These are phyloP conservation scores for Capronia epimyces DNA, from an alignment of 2,329 filamentous ascomycete species.

Conservation along the genomic window DNA sequence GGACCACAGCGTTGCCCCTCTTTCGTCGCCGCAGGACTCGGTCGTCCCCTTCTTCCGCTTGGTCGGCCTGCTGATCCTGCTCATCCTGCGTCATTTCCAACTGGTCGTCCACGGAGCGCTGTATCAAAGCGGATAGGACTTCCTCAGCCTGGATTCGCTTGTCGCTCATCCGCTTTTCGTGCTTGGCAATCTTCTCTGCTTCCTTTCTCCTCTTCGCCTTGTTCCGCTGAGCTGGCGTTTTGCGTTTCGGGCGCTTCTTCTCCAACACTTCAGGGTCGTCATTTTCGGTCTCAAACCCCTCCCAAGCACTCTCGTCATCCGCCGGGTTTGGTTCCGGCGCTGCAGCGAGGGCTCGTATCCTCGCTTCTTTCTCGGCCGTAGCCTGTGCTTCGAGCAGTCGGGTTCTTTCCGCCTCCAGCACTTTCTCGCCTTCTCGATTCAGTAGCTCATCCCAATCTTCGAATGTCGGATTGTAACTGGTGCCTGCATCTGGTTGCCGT, in stretches of 20 bases:
- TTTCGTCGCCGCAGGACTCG: constrained; percentile 18
- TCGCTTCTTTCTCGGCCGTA: constrained; percentile 54
- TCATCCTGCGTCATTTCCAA: constrained; percentile 34
- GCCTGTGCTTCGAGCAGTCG: constrained; percentile 62
- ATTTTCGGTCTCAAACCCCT: constrained; percentile 75
- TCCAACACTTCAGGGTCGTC: constrained; percentile 64
- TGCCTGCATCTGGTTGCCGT: constrained; percentile 69
- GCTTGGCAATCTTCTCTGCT: constrained; percentile 68
- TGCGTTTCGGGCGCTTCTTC: constrained; percentile 73
- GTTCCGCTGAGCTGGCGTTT: constrained; percentile 81
- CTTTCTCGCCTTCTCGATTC: constrained; percentile 68
- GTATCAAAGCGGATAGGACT: constrained; percentile 39
- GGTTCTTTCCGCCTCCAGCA: constrained; percentile 70
- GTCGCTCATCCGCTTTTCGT: constrained; percentile 68
- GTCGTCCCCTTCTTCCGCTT: constrained; percentile 45
- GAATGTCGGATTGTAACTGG: constrained; percentile 88
- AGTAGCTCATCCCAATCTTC: constrained; percentile 77
- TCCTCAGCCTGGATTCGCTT: constrained; percentile 65
- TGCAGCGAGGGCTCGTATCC: constrained; percentile 66
- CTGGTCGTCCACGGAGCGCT: constrained; percentile 53
- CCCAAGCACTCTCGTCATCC: constrained; percentile 89
- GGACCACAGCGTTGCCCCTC: constrained; percentile 42
- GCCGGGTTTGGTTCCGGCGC: constrained; percentile 70
- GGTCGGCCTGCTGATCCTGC: constrained; percentile 38
- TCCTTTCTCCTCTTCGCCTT: constrained; percentile 84